Percentiles rank a stretch among this genome's conserved stretches.
Conservation (phyloP, 768 basidiomycete species). For the Agaricus bisporus region DNA sequence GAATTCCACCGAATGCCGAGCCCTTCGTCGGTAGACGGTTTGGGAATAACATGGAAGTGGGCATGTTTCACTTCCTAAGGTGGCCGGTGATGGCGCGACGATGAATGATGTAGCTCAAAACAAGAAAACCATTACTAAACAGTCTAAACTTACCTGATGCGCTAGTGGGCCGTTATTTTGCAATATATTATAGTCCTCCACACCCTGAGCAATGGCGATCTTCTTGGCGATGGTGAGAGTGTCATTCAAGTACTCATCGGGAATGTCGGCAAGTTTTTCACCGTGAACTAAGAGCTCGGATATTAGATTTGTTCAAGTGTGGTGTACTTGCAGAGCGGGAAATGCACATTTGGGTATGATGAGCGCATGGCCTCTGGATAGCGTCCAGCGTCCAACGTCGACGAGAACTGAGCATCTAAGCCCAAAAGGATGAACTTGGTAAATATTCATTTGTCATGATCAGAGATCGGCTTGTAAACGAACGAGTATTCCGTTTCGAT, state of each 20-base stretch:
- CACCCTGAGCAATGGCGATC: slow-evolving; percentile 67
- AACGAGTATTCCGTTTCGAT: slow-evolving; percentile 69
- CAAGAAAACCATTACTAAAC: background rate
- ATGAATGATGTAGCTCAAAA: background rate
- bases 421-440: background rate
- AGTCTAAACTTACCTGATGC: slow-evolving; percentile 47
- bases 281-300: slow-evolving; percentile 58
- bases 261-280: slow-evolving; percentile 79
- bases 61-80: slow-evolving; percentile 73
- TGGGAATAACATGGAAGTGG: slow-evolving; percentile 93
- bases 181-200: slow-evolving; percentile 54
- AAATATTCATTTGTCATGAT: background rate
- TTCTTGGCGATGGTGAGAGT: slow-evolving; percentile 80
- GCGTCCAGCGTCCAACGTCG: slow-evolving; percentile 68
- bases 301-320: background rate
- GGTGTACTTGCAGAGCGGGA: background rate
- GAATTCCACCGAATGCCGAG: slow-evolving; percentile 80
- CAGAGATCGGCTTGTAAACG: slow-evolving; percentile 19
- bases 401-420: slow-evolving; percentile 73
- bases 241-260: slow-evolving; percentile 79
- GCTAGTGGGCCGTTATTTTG: slow-evolving; percentile 56
- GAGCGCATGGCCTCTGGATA: slow-evolving; percentile 84
- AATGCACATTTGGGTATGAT: slow-evolving; percentile 86
- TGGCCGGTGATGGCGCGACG: background rate
- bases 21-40: slow-evolving; percentile 69